Conservation (phyloP, 176 grass and related monocot species). For the Calamus simplicifolius region DNA sequence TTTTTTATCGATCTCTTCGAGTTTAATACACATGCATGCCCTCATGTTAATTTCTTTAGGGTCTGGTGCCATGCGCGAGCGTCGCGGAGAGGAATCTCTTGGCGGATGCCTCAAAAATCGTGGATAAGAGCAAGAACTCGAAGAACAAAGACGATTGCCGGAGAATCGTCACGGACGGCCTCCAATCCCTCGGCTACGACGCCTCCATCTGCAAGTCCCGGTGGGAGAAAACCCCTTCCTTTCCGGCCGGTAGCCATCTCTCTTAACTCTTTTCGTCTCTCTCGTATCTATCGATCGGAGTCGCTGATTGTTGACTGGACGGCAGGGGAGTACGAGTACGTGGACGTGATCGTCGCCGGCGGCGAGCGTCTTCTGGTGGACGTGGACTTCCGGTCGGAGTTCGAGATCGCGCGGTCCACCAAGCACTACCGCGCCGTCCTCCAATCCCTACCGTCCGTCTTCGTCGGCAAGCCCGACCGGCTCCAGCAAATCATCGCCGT, state of each 20-base stretch:
- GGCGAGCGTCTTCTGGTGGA: constrained; percentile 55
- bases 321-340: constrained; percentile 80
- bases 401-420: constrained; percentile 73
- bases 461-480: constrained; percentile 58
- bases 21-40: not conserved
- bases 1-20: not conserved
- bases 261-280: not conserved
- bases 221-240: constrained; percentile 11
- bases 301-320: not conserved
- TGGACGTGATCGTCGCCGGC: constrained; percentile 52
- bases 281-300: constrained; percentile 2
- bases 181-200: constrained; percentile 10
- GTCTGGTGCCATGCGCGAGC: constrained; percentile 2
- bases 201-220: constrained; percentile 7
- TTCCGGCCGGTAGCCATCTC: constrained; percentile 8
- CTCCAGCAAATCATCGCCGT: constrained; percentile 62
- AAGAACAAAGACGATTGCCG: constrained; percentile 1
- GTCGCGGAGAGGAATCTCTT: constrained; percentile 11
- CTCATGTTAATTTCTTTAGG: not conserved
- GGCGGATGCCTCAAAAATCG: not conserved
- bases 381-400: constrained; percentile 79
- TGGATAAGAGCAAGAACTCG: constrained; percentile 10
- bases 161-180: not conserved
- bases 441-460: constrained; percentile 58
- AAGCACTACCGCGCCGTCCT: constrained; percentile 76